Base-by-base conservation (phyloP, 305 asterid genomes). In the Solanum hybrid region DNA sequence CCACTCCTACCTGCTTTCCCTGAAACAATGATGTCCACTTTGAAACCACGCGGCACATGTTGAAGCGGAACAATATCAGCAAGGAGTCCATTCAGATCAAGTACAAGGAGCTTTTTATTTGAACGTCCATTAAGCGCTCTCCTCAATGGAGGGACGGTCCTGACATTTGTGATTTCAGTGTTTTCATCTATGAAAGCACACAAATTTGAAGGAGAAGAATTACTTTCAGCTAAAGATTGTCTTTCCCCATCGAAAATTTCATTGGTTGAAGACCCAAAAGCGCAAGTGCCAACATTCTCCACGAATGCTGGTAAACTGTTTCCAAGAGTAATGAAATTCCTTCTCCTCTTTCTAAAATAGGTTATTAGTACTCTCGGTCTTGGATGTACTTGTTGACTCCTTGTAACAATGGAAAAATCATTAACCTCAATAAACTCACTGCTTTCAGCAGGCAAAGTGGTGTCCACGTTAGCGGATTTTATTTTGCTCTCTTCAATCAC, bases 51-150 rank as follows among this genome's bases (percentile, higher is more conserved):
- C 80, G 95, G 96, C 79, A 94, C 93, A 78, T 88, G 87, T 2
- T 94, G 90, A 79, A 79, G 90, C 3, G 94, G 90, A 65, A 91
- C 93, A 90, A 96, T 95, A 91, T 95, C 95, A 85, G 95, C 95
- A 84, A 97, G 97, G 77, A 97, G 93, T 68, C 99, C 99, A 91
- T 96, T 97, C 87, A 97, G 91, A 93, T 97, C 99, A 88, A 97
- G 99, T 65, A 97, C 98, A 73, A 96, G 96, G 91, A 96, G 98
- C 92, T 97, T 97, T 93, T 95, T 97, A 88, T 88, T 89, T 6
- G 87, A 85, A 88, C 79, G 86, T 37, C 61, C 26, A 38, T 79
- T 22, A 84, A 41, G 77, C 32, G 75, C 68, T 90, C 88, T 79
- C 72, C 57, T 90, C 29, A 84, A 91, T 34, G 90, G 87, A 36